phyloP scores from a whole-genome alignment of 345 rosid genomes.

The Camelina laxa region DNA sequence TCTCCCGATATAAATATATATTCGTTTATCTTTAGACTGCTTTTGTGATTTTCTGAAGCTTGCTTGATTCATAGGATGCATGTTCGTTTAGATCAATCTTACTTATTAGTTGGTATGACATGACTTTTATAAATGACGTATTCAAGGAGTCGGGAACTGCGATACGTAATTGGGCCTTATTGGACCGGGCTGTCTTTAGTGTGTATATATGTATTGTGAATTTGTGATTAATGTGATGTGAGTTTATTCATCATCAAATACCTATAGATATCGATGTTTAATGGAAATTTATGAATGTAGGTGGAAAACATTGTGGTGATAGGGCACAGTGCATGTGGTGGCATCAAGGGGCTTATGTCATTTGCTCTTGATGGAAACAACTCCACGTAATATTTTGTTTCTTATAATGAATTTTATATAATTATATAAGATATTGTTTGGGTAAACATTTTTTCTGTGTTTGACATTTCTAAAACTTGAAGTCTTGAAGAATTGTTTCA shows the following conservation, averaged over 20 bases:
- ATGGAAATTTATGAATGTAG: conserved; percentile 47
- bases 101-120: background rate
- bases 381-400: conserved; percentile 58
- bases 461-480: background rate
- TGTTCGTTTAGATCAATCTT: background rate
- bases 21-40: background rate
- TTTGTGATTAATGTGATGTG: background rate
- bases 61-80: background rate
- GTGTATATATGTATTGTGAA: background rate
- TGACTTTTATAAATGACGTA: background rate
- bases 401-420: too few species aligned
- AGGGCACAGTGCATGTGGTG: conserved; percentile 96
- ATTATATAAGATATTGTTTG: too few species aligned
- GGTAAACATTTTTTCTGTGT: background rate
- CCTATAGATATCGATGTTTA: background rate
- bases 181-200: background rate
- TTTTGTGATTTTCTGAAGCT: background rate
- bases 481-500: background rate
- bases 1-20: background rate
- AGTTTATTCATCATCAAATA: background rate
- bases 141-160: background rate
- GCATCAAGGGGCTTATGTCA: conserved; percentile 95
- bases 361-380: conserved; percentile 67
- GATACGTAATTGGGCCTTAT: background rate
- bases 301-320: conserved; percentile 83